phyloP scores from a whole-genome alignment of 2,329 filamentous ascomycete species.

The Claviceps cyperi region DNA sequence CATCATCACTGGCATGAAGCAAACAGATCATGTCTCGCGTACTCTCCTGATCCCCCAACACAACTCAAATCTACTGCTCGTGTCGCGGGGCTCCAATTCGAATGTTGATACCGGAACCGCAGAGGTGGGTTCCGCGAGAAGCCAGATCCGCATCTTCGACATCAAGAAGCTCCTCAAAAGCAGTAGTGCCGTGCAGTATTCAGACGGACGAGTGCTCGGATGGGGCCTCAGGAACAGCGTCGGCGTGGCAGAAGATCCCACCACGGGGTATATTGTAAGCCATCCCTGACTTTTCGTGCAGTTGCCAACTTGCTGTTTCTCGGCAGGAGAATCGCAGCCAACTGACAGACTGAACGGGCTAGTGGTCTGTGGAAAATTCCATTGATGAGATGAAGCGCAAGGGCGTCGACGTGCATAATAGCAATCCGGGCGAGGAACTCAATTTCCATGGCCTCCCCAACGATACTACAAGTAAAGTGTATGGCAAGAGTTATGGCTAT shows the following conservation, averaged over 20 bases:
- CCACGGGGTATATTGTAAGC: conserved; percentile 27
- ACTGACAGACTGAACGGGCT: not conserved
- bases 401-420: conserved; percentile 42
- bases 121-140: conserved; percentile 36
- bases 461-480: conserved; percentile 8
- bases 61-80: conserved; percentile 39
- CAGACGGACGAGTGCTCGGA: conserved; percentile 31
- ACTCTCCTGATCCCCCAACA: conserved; percentile 44
- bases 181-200: conserved; percentile 19
- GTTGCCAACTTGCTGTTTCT: too few species aligned
- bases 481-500: conserved; percentile 44
- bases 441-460: conserved; percentile 51
- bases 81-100: conserved; percentile 43
- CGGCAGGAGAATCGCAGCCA: too few species aligned
- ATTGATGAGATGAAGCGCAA: conserved; percentile 43
- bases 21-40: conserved; percentile 45
- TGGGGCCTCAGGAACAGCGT: conserved; percentile 61
- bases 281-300: too few species aligned
- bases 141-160: conserved; percentile 41
- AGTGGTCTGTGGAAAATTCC: conserved; percentile 49
- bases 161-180: conserved; percentile 16
- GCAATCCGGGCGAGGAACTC: conserved; percentile 58
- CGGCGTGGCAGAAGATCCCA: conserved; percentile 45
- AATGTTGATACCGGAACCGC: conserved; percentile 41
- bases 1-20: conserved; percentile 42